Conservation (phyloP, 2,329 filamentous ascomycete genomes). For the Talaromyces funiculosus region DNA sequence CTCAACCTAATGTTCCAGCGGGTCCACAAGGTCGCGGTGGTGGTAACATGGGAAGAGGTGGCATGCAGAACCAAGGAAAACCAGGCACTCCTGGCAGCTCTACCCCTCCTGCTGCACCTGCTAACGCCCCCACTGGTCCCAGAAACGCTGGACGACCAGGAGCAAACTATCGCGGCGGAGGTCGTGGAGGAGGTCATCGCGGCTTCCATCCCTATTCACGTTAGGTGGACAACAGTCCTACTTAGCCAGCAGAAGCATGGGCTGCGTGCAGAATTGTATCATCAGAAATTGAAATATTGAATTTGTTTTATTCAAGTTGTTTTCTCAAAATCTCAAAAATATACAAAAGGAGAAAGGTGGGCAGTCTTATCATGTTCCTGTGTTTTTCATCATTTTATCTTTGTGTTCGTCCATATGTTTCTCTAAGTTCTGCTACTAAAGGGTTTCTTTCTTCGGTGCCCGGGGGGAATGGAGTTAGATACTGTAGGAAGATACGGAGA, state of each 20-base stretch:
- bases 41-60: constrained; percentile 38
- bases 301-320: neutral
- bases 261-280: neutral
- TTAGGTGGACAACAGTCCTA: neutral
- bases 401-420: neutral
- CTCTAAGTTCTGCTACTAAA: neutral
- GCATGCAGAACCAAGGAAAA: constrained; percentile 34
- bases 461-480: neutral
- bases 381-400: neutral
- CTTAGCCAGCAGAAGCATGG: neutral
- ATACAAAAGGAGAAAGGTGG: neutral
- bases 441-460: neutral
- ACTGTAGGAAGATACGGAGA: neutral
- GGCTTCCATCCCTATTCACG: constrained; percentile 75
- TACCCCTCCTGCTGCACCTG: constrained; percentile 51
- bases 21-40: constrained; percentile 47
- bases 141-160: constrained; percentile 91
- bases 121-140: constrained; percentile 86
- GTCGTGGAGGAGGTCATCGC: constrained; percentile 63
- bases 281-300: neutral
- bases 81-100: constrained; percentile 22
- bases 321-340: neutral
- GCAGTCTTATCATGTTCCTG: neutral
- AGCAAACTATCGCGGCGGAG: constrained; percentile 88
- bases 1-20: constrained; percentile 64